Evolutionary conservation across 345 rosid genomes (phyloP), one percentile per base, ranked within the genome.

Genomic region (Lumnitzera racemosa): DNA sequence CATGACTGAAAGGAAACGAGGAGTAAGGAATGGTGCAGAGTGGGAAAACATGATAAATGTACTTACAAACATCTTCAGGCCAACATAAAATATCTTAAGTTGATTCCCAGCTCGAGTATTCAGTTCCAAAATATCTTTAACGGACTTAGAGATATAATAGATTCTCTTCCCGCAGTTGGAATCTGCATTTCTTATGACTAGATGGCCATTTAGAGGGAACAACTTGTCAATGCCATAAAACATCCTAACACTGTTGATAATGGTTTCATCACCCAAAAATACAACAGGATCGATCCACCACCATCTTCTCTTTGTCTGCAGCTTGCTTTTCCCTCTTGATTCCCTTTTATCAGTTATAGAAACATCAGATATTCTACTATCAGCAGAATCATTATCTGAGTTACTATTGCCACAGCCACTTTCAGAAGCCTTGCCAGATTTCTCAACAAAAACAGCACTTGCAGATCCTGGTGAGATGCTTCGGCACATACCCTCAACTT

Each of bases 61-160:
- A 81, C 97, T 86, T 78, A 86, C 97, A 90, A 94, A 94, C 89
- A 94, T 90, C 78, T 94, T 86, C 61, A 94, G 74, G 78, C 99
- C 97, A 14, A 90, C 79, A 13, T 95, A 94, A 61, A 96, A 71
- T 20, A 94, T 83, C 83, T 94, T 94, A 57, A 94, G 86, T 72
- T 78, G 90, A 76, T 86, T 83, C 27, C 92, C 97, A 70, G 71
- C 88, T 46, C 55, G 73, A 69, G 78, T 75, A 72, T 94, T 94
- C 59, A 90, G 82, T 67, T 84, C 88, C 53, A 88, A 78, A 69
- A 77, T 81, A 68, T 86, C 78, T 73, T 82, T 90, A 58, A 90
- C 88, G 8, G 99, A 84, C 70, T 74, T 86, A 0, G 97, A 90
- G 61, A 94, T 78, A 47, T 90, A 90, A 81, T 90, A 88, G 65